Conservation (phyloP, 1,284 basidiomycete species). For the Ceratobasidium sp. region DNA sequence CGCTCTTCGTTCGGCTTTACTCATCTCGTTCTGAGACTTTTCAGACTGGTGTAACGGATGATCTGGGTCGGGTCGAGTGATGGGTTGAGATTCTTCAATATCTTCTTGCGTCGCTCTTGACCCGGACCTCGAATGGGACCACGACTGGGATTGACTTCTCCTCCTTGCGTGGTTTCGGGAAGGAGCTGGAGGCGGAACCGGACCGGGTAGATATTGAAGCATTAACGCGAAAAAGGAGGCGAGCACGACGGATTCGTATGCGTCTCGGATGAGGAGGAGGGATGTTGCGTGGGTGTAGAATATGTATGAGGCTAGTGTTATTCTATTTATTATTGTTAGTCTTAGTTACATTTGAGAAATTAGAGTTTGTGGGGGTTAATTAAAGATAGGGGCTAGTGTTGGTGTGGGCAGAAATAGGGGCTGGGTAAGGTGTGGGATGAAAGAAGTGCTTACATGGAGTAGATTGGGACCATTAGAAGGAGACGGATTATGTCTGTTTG, state of each 20-base stretch:
- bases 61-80: background rate
- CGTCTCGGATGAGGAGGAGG: conserved; percentile 72
- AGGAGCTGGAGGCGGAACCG: conserved; percentile 7
- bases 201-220: conserved; percentile 72
- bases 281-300: conserved; percentile 80
- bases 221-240: conserved; percentile 84
- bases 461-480: conserved; percentile 83
- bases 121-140: background rate
- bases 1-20: conserved; percentile 64
- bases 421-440: background rate
- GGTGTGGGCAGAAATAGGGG: background rate
- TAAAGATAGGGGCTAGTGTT: conserved; percentile 25
- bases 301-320: conserved; percentile 76
- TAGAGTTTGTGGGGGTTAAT: conserved; percentile 12
- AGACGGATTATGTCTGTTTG: conserved; percentile 74
- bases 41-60: conserved; percentile 46
- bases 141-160: background rate
- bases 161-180: background rate
- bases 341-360: background rate
- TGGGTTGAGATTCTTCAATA: conserved; percentile 8
- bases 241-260: conserved; percentile 77
- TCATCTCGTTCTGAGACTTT: conserved; percentile 58
- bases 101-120: background rate
- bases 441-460: conserved; percentile 61
- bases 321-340: conserved; percentile 16